These are phyloP conservation scores for Haplosporangium gracile DNA, from an alignment of 192 early-diverging fungal species.

Conservation along the genomic window DNA sequence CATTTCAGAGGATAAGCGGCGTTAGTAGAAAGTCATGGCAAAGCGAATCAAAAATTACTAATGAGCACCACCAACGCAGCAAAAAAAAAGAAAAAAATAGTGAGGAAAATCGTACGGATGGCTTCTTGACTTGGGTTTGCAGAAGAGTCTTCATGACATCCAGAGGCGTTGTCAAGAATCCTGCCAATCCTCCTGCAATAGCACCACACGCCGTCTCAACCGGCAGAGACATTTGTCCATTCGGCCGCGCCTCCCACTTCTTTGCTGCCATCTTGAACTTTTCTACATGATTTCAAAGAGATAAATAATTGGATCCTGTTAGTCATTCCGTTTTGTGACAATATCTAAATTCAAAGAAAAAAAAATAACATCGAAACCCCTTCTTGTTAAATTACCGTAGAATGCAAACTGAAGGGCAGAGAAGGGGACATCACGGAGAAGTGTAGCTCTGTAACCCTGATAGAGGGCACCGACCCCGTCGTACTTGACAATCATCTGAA, in stretches of 20 bases:
- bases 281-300: constrained; percentile 38
- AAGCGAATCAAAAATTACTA: not conserved
- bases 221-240: constrained; percentile 59
- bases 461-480: constrained; percentile 74
- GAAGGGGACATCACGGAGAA: constrained; percentile 70
- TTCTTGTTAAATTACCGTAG: constrained; percentile 40
- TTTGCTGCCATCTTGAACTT: constrained; percentile 67
- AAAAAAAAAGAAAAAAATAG: not conserved
- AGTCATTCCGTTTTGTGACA: too few relatives aligned
- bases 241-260: constrained; percentile 50
- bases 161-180: constrained; percentile 71
- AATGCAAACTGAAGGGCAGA: constrained; percentile 74
- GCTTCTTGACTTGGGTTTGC: constrained; percentile 64
- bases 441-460: constrained; percentile 69
- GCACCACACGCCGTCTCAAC: constrained; percentile 64
- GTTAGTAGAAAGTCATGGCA: not conserved
- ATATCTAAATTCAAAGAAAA: too few relatives aligned
- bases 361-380: too few relatives aligned
- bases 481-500: constrained; percentile 68
- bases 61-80: not conserved
- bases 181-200: constrained; percentile 68
- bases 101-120: constrained; percentile 24
- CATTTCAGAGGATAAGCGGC: not conserved
- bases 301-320: too few relatives aligned
- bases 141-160: constrained; percentile 73